Evolutionary conservation across 495 filamentous ascomycete genomes (phyloP).

Genomic region (Chlorociboria aeruginascens): DNA sequence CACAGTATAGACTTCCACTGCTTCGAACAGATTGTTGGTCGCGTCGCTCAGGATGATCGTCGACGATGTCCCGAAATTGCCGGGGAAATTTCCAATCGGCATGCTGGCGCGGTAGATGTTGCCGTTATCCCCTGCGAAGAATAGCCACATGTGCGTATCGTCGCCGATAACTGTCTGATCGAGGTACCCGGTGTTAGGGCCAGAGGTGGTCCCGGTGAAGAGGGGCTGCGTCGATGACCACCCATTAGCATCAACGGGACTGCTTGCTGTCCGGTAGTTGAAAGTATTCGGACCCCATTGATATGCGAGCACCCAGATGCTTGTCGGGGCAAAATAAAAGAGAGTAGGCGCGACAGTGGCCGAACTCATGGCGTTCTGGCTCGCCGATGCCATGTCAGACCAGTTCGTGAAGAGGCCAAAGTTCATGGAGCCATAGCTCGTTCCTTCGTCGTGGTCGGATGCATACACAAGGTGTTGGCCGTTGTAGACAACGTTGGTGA

Average conservation of each 20-base stretch:
- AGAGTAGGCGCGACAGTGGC: slow-evolving; percentile 44
- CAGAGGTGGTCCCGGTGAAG: slow-evolving; percentile 39
- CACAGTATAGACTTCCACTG: slow-evolving; percentile 49
- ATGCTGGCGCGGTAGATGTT: slow-evolving; percentile 48
- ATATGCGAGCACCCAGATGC: slow-evolving; percentile 45
- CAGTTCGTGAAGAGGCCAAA: slow-evolving; percentile 43
- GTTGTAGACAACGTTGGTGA: slow-evolving; percentile 38
- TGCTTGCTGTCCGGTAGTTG: slow-evolving; percentile 41
- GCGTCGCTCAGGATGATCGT: slow-evolving; percentile 36
- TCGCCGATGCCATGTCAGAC: slow-evolving; percentile 37
- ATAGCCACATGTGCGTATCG: slow-evolving; percentile 43
- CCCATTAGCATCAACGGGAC: slow-evolving; percentile 40
- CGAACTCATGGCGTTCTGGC: slow-evolving; percentile 35
- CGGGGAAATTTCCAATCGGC: slow-evolving; percentile 45
- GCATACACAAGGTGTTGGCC: neutral
- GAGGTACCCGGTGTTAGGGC: slow-evolving; percentile 23
- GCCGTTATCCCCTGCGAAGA: slow-evolving; percentile 53
- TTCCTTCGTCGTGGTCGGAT: slow-evolving; percentile 18
- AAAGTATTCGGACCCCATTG: slow-evolving; percentile 47
- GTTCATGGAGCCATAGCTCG: slow-evolving; percentile 41
- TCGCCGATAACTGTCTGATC: slow-evolving; percentile 43
- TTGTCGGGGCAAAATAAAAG: slow-evolving; percentile 48
- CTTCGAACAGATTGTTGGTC: slow-evolving; percentile 46
- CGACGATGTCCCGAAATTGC: slow-evolving; percentile 36
- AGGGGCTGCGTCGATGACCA: slow-evolving; percentile 42